Evolutionary conservation across 2,329 filamentous ascomycete genomes (phyloP).

Genomic region (Fusarium subtropicale): DNA sequence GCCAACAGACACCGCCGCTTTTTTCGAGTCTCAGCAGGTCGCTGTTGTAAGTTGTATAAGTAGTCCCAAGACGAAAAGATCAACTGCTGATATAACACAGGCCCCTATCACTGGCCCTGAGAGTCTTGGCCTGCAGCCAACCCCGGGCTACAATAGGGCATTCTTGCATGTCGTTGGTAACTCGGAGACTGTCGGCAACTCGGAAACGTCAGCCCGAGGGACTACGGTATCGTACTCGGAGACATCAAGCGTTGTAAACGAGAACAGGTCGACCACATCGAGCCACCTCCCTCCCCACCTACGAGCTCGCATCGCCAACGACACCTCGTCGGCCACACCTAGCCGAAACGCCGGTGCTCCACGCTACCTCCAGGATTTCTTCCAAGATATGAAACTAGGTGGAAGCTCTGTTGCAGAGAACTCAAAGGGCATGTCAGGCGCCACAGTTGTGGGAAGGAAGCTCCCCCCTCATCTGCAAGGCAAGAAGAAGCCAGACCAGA

Average conservation of each 20-base stretch:
- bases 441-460: not conserved
- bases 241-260: constrained; percentile 25
- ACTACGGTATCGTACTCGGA: not conserved
- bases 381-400: not conserved
- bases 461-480: constrained; percentile 24
- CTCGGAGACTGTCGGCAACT: not conserved
- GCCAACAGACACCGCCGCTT: constrained; percentile 38
- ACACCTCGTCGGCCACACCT: constrained; percentile 10
- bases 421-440: not conserved
- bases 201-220: not conserved
- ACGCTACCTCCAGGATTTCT: not conserved
- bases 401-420: not conserved
- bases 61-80: not conserved
- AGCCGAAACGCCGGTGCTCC: not conserved
- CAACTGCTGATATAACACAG: constrained; percentile 35
- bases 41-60: constrained; percentile 32
- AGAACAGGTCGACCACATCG: constrained; percentile 16
- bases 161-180: constrained; percentile 2
- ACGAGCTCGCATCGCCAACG: not conserved
- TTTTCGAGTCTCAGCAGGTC: constrained; percentile 42
- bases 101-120: constrained; percentile 45
- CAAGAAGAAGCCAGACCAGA: not conserved
- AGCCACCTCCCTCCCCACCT: constrained; percentile 27
- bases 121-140: constrained; percentile 40
- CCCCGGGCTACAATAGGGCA: not conserved